A percentile compares a stretch with the other conserved stretches of the same genome.
These are phyloP conservation scores for Crucihimalaya himalaica DNA, from an alignment of 345 rosid genomes.

Conservation along the genomic window DNA sequence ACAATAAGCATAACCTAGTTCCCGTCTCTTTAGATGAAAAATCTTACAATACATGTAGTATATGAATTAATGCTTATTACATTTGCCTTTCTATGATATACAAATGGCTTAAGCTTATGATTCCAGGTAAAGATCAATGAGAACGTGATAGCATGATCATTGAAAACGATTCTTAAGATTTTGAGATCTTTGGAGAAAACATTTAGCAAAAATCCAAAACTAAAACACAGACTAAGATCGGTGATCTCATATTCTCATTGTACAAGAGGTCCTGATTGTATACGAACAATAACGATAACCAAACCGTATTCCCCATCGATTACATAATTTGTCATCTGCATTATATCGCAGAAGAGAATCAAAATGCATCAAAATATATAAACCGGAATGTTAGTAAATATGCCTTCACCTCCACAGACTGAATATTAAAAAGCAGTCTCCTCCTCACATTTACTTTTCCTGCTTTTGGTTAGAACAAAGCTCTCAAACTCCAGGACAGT, in stretches of 20 bases:
- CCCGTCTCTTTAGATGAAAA: not conserved
- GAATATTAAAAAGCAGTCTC: constrained; percentile 29
- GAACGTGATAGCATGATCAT: not conserved
- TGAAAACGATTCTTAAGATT: not conserved
- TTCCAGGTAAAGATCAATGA: not conserved
- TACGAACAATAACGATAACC: constrained; percentile 21
- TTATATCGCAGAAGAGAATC: constrained; percentile 22
- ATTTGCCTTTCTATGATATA: not conserved
- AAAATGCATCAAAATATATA: constrained; percentile 41
- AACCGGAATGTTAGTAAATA: constrained; percentile 32
- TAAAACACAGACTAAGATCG: not conserved
- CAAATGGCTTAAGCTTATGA: not conserved
- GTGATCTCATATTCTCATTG: not conserved
- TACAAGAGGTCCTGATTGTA: not conserved
- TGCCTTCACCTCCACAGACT: constrained; percentile 25
- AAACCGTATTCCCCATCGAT: constrained; percentile 28
- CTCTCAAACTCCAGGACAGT: constrained; percentile 27
- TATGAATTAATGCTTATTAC: not conserved
- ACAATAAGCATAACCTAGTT: constrained; percentile 15
- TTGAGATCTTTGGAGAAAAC: not conserved
- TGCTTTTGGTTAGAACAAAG: constrained; percentile 35
- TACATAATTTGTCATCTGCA: constrained; percentile 40
- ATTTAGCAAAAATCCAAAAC: not conserved
- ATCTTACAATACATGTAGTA: constrained; percentile 6
- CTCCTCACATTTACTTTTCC: constrained; percentile 26